Percentiles rank a stretch among this genome's conserved stretches.
Evolutionary conservation across 805 yeast genomes (phyloP).

Genomic region (Hanseniaspora hatyaiensis): DNA sequence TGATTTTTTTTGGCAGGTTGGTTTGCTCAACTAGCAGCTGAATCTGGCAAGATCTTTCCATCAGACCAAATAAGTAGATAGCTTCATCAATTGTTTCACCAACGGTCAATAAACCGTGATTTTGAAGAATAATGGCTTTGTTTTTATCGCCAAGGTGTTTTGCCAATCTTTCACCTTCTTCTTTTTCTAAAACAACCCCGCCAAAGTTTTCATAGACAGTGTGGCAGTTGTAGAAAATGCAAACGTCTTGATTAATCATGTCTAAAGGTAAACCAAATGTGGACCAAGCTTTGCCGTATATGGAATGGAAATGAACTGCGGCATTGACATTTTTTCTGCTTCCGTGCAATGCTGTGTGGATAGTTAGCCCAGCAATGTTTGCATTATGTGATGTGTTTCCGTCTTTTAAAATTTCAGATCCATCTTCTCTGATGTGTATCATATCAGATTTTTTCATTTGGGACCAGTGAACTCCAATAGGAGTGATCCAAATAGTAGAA

Average conservation of each 20-base stretch:
- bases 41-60: constrained; percentile 52
- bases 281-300: constrained; percentile 52
- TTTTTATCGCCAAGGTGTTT: constrained; percentile 43
- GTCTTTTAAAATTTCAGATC: constrained; percentile 38
- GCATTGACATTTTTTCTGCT: constrained; percentile 58
- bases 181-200: constrained; percentile 58
- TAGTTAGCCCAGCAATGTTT: constrained; percentile 57
- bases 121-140: constrained; percentile 48
- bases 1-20: constrained; percentile 32
- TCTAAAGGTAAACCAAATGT: constrained; percentile 53
- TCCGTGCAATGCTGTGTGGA: constrained; percentile 52
- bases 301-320: constrained; percentile 57
- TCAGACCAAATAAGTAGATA: constrained; percentile 47
- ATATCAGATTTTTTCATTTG: constrained; percentile 48
- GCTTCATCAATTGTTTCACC: constrained; percentile 66
- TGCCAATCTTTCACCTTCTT: constrained; percentile 52
- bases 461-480: constrained; percentile 67
- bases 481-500: constrained; percentile 81
- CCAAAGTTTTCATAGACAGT: constrained; percentile 59
- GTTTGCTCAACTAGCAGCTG: constrained; percentile 49
- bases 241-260: constrained; percentile 68
- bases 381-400: constrained; percentile 40
- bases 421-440: constrained; percentile 49
- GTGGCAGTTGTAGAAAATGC: constrained; percentile 53
- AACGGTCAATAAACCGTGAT: constrained; percentile 59